These are phyloP conservation scores for Coemansia sp. DNA, from an alignment of 192 early-diverging fungal species.

Conservation along the genomic window DNA sequence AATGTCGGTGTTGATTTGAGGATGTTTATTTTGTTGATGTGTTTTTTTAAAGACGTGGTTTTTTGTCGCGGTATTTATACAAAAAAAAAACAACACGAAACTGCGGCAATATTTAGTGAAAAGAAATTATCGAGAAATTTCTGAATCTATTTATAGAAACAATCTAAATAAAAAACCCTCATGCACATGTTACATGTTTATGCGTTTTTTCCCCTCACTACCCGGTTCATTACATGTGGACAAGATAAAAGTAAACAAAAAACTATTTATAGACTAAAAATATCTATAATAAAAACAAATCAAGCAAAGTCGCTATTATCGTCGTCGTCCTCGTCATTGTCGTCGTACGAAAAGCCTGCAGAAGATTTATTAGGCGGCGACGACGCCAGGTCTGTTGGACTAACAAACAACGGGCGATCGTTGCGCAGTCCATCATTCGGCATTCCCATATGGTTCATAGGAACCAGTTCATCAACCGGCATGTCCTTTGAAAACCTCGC, in stretches of 20 bases:
- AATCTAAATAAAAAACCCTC: no score
- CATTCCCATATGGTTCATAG: slow-evolving; percentile 12
- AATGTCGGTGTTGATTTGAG: neutral
- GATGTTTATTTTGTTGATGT: neutral
- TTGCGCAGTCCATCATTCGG: neutral
- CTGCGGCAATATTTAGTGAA: no score
- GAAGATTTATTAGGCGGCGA: neutral
- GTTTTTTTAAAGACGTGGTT: neutral
- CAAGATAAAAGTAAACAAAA: no score
- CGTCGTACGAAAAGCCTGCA: neutral
- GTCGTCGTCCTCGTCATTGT: neutral
- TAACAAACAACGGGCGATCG: slow-evolving; percentile 1
- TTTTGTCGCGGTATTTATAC: neutral
- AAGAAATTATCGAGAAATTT: no score
- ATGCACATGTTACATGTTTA: neutral
- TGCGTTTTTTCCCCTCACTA: no score
- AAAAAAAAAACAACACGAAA: neutral
- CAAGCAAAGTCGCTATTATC: neutral
- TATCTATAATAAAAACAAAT: neutral
- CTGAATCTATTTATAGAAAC: neutral
- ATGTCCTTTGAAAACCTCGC: slow-evolving; percentile 33
- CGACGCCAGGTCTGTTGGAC: neutral
- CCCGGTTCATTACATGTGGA: no score
- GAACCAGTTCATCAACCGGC: slow-evolving; percentile 24
- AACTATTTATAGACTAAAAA: neutral